Evolutionary conservation across 805 yeast genomes (phyloP).

Genomic region (Candida sonorensis): DNA sequence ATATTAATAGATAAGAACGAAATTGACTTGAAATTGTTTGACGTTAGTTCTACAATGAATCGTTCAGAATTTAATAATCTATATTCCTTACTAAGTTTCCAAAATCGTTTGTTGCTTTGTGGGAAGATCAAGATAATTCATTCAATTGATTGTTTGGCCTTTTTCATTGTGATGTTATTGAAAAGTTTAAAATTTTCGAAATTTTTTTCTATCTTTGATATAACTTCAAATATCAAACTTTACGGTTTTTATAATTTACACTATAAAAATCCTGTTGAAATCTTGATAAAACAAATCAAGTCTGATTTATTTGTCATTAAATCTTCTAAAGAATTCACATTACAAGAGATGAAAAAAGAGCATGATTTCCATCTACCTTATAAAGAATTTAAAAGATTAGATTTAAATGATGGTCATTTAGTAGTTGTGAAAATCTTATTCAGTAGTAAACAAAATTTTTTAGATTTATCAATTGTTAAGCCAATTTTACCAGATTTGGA

Average conservation of each 20-base stretch:
- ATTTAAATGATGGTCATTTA: slow-evolving; percentile 23
- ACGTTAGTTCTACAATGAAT: slow-evolving; percentile 22
- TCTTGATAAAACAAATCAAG: slow-evolving; percentile 24
- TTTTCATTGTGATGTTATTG: slow-evolving; percentile 18
- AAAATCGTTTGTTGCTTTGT: slow-evolving; percentile 15
- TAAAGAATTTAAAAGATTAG: slow-evolving; percentile 24
- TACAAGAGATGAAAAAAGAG: slow-evolving; percentile 25
- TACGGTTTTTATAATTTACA: slow-evolving; percentile 24
- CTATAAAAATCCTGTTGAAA: slow-evolving; percentile 24
- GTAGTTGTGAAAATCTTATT: slow-evolving; percentile 25
- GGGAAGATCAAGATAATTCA: slow-evolving; percentile 24
- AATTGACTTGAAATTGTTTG: slow-evolving; percentile 22
- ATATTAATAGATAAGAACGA: slow-evolving; percentile 20
- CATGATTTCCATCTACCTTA: slow-evolving; percentile 28
- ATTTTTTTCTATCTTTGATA: slow-evolving; percentile 25
- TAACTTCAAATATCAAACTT: slow-evolving; percentile 25
- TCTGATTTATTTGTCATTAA: slow-evolving; percentile 24
- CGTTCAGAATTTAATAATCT: slow-evolving; percentile 18
- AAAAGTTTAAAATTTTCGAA: slow-evolving; percentile 18
- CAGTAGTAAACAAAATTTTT: slow-evolving; percentile 25
- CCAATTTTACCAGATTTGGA: slow-evolving; percentile 21
- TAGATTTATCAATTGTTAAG: slow-evolving; percentile 20
- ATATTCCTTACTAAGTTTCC: slow-evolving; percentile 8
- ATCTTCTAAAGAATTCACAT: slow-evolving; percentile 24
- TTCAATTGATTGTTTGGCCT: slow-evolving; percentile 17